Conservation (phyloP, 768 basidiomycete genomes). For the Pluteus cervinus region DNA sequence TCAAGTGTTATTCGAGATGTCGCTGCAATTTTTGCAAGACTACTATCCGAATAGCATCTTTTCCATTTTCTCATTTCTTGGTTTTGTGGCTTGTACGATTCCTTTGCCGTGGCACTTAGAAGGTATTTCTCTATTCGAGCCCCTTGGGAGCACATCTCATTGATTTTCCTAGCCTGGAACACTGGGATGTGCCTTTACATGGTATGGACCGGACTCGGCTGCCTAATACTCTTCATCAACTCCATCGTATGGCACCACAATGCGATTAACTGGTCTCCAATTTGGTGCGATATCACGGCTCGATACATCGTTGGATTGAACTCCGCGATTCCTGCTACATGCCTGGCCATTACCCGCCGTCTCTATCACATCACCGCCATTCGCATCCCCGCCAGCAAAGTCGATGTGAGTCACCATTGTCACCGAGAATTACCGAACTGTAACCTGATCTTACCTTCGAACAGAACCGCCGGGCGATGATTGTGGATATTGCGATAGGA, state of each 20-base stretch:
- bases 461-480: slow-evolving; percentile 27
- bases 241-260: slow-evolving; percentile 65
- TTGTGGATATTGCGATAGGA: slow-evolving; percentile 28
- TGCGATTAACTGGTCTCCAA: slow-evolving; percentile 45
- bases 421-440: too few relatives aligned
- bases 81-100: slow-evolving; percentile 50
- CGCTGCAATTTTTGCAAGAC: too few relatives aligned
- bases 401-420: too few relatives aligned
- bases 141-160: too few relatives aligned
- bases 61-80: slow-evolving; percentile 45
- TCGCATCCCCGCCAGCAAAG: too few relatives aligned
- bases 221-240: slow-evolving; percentile 60
- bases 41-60: slow-evolving; percentile 43
- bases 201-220: slow-evolving; percentile 53
- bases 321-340: slow-evolving; percentile 46
- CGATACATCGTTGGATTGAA: slow-evolving; percentile 35
- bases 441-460: too few relatives aligned
- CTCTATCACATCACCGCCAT: slow-evolving; percentile 54
- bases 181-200: slow-evolving; percentile 72
- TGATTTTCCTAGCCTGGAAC: slow-evolving; percentile 41
- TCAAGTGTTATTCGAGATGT: too few relatives aligned
- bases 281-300: slow-evolving; percentile 62
- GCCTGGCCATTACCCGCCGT: slow-evolving; percentile 56
- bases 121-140: too few relatives aligned
- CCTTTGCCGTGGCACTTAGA: slow-evolving; percentile 69